Evolutionary conservation across 805 yeast species (phyloP).

Genomic region (Metschnikowia vanudenii): DNA sequence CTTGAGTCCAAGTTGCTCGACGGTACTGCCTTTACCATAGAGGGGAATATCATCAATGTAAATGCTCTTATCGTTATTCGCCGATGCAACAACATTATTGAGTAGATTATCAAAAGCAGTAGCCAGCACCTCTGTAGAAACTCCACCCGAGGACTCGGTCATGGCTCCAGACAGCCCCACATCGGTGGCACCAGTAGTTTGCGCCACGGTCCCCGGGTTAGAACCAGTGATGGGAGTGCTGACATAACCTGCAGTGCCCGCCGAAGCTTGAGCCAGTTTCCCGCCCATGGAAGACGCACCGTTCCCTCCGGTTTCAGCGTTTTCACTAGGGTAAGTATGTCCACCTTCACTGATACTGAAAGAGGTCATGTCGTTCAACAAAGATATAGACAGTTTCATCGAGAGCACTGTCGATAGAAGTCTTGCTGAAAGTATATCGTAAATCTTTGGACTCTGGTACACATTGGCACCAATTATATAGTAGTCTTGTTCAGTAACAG

Average conservation of each 20-base stretch:
- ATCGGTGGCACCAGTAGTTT: constrained; percentile 14
- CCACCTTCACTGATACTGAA: constrained; percentile 37
- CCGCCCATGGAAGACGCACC: constrained; percentile 4
- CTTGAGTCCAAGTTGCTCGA: constrained; percentile 35
- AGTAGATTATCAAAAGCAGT: constrained; percentile 34
- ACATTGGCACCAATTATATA: constrained; percentile 90
- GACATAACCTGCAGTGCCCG: constrained; percentile 10
- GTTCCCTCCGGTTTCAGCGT: constrained; percentile 3
- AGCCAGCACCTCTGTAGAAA: constrained; percentile 21
- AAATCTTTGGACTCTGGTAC: constrained; percentile 82
- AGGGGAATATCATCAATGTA: constrained; percentile 41
- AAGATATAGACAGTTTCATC: constrained; percentile 34
- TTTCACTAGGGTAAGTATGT: constrained; percentile 25
- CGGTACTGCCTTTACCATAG: constrained; percentile 40
- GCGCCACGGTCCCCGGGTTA: constrained; percentile 20
- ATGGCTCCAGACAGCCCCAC: constrained; percentile 12
- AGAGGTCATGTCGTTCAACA: constrained; percentile 32
- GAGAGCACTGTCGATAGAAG: constrained; percentile 34
- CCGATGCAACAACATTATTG: constrained; percentile 22
- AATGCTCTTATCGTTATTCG: constrained; percentile 22
- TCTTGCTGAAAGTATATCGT: constrained; percentile 70
- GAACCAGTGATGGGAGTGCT: constrained; percentile 17
- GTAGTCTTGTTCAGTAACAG: constrained; percentile 66
- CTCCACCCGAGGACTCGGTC: constrained; percentile 19
- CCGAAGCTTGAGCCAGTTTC: constrained; percentile 2